Conservation (phyloP, 108 stramenopile species). For the Skeletonema costatum region DNA sequence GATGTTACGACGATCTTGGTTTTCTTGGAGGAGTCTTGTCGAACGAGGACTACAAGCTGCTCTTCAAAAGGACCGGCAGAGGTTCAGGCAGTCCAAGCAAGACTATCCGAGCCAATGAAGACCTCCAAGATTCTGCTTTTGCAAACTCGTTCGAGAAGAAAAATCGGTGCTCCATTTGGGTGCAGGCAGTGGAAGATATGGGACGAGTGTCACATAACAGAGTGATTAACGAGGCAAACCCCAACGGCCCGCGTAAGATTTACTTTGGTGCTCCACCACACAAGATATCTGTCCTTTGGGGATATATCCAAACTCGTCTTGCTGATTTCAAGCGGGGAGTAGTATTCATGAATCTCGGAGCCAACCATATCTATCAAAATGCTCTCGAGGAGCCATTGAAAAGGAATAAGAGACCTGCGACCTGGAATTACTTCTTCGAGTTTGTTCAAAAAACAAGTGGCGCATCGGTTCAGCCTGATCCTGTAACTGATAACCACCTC, state of each 20-base stretch:
- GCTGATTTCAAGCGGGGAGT: constrained; percentile 68
- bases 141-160: constrained; percentile 70
- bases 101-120: constrained; percentile 54
- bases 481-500: constrained; percentile 73
- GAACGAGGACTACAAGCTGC: constrained; percentile 56
- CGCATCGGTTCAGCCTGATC: constrained; percentile 64
- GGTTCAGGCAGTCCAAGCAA: not conserved
- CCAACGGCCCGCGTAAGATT: constrained; percentile 59
- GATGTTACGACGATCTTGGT: constrained; percentile 64
- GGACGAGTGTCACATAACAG: constrained; percentile 64
- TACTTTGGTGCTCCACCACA: constrained; percentile 78
- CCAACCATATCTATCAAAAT: constrained; percentile 69
- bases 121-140: constrained; percentile 61
- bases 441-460: constrained; percentile 62
- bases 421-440: constrained; percentile 65
- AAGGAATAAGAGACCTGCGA: constrained; percentile 18
- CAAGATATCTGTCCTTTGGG: constrained; percentile 61
- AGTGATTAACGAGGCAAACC: constrained; percentile 55
- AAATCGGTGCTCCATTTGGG: constrained; percentile 80
- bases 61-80: constrained; percentile 43
- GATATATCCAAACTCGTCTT: constrained; percentile 50
- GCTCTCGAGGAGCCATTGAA: constrained; percentile 53
- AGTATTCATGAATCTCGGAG: constrained; percentile 71
- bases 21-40: constrained; percentile 72
- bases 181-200: constrained; percentile 78